A percentile compares a stretch with the other conserved stretches of the same genome.
Conservation (phyloP, 2,329 filamentous ascomycete species). For the Monilinia aucupariae region DNA sequence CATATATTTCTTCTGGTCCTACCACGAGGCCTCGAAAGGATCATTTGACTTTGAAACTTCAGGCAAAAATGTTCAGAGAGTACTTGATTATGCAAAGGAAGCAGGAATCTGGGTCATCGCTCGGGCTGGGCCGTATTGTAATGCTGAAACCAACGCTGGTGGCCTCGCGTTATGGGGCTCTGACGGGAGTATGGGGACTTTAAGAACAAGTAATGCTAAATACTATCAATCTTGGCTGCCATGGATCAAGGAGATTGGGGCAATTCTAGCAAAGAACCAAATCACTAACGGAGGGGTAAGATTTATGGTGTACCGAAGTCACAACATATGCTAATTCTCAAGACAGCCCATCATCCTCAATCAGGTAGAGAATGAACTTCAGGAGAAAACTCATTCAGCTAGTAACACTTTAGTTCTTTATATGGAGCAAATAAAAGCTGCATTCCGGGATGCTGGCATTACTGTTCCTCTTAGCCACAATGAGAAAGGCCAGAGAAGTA, state of each 20-base stretch:
- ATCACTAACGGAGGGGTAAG: conserved; percentile 44
- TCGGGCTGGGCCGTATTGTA: conserved; percentile 47
- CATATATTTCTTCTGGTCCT: conserved; percentile 48
- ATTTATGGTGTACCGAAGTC: conserved; percentile 29
- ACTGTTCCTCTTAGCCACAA: conserved; percentile 47
- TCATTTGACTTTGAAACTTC: conserved; percentile 47
- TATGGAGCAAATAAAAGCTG: conserved; percentile 47
- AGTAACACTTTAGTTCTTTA: conserved; percentile 45
- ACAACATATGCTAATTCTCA: conserved; percentile 38
- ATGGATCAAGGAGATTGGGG: conserved; percentile 43
- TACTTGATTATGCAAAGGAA: conserved; percentile 47
- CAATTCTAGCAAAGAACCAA: conserved; percentile 45
- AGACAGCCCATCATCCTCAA: conserved; percentile 44
- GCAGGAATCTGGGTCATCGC: conserved; percentile 48
- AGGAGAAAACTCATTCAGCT: conserved; percentile 40
- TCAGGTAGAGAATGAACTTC: conserved; percentile 50
- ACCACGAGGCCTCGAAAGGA: conserved; percentile 42
- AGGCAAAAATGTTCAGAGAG: conserved; percentile 45
- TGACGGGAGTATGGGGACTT: conserved; percentile 42
- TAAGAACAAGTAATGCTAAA: conserved; percentile 41
- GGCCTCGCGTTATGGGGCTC: conserved; percentile 43
- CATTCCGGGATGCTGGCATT: conserved; percentile 43
- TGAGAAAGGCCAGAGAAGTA: conserved; percentile 45
- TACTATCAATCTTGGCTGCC: conserved; percentile 44
- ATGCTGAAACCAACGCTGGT: conserved; percentile 47